Base-by-base conservation (phyloP, 2,329 filamentous ascomycete species). In the Beauveria pseudobassiana region DNA sequence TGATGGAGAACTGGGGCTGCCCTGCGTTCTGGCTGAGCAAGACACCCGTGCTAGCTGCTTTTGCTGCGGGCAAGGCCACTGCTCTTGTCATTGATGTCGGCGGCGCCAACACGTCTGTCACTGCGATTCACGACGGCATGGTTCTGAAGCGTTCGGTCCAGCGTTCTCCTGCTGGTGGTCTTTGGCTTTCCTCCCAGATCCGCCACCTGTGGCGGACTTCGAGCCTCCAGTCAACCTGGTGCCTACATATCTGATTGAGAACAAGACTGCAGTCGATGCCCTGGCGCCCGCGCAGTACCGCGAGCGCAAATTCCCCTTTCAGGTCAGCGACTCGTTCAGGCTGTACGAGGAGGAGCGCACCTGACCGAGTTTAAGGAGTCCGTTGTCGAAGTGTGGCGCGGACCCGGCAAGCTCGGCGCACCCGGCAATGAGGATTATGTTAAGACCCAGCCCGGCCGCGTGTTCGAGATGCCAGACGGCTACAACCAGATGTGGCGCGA, bases 321-420 rank as follows among this genome's bases (percentile, higher is more conserved):
- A 82, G 68, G 78, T 88, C 64, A 75, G 77, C 67, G 82, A 85
- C 30, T 92, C 90, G 1, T 98, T 93, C 82, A 87, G 89, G 63
- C 79, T 81, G 20, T 87, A 93, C 66, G 88, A 98, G 75, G 93
- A 99, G 78, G 95, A 98, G 74, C 90, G 93, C 59, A 88, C 96
- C 48, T 99, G 62, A 92, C 91, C 43, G 92, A 97, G 73, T 99
- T 96, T 84, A 99, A 99, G 78, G 96, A 99, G 77, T 96, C 90
- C 20, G 91, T 97, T 18, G 92, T 98, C 30, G 92, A 97, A 76
- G 87, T 93, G 16, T 99, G 95, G 93, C 85, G 86, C 28, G 91
- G 91, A 0, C 90, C 90, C 0, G 87, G 87, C 63, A 83, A 86
- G 64, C 86, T 91, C 69, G 74, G 75, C 48, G 76, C 74, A 67